Conservation (phyloP, 257 asterid genomes). For the Primulina huaijiensis region DNA sequence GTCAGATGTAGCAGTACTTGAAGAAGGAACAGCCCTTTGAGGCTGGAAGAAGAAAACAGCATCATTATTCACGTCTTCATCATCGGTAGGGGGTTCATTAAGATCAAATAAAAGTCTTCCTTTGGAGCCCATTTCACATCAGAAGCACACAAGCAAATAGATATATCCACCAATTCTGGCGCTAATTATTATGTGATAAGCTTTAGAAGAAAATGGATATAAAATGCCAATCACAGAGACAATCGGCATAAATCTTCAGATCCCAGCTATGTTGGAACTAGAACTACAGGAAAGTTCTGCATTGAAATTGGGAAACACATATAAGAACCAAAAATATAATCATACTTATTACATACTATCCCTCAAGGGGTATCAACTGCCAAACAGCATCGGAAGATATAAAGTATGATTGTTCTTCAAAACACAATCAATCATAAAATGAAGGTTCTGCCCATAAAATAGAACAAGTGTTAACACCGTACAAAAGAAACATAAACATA, state of each 20-base stretch:
- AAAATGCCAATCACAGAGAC: constrained; percentile 47
- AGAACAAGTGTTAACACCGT: too few relatives aligned
- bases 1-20: constrained; percentile 61
- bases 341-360: background rate
- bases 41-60: constrained; percentile 72
- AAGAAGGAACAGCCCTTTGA: constrained; percentile 85
- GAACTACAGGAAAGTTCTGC: constrained; percentile 37
- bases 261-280: constrained; percentile 35
- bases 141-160: constrained; percentile 58
- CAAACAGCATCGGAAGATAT: constrained; percentile 11
- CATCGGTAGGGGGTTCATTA: constrained; percentile 90
- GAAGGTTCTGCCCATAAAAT: too few relatives aligned
- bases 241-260: constrained; percentile 35
- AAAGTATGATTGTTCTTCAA: constrained; percentile 2
- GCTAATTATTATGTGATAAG: constrained; percentile 37
- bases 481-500: too few relatives aligned
- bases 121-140: constrained; percentile 87
- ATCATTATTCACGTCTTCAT: constrained; percentile 59
- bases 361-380: constrained; percentile 2
- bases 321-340: constrained; percentile 29
- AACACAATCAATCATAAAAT: too few relatives aligned
- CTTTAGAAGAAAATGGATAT: constrained; percentile 45
- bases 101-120: constrained; percentile 91
- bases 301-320: constrained; percentile 22
- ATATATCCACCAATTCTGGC: constrained; percentile 37